Evolutionary conservation across 495 filamentous ascomycete genomes (phyloP).

Genomic region (Penicillium salamii): DNA sequence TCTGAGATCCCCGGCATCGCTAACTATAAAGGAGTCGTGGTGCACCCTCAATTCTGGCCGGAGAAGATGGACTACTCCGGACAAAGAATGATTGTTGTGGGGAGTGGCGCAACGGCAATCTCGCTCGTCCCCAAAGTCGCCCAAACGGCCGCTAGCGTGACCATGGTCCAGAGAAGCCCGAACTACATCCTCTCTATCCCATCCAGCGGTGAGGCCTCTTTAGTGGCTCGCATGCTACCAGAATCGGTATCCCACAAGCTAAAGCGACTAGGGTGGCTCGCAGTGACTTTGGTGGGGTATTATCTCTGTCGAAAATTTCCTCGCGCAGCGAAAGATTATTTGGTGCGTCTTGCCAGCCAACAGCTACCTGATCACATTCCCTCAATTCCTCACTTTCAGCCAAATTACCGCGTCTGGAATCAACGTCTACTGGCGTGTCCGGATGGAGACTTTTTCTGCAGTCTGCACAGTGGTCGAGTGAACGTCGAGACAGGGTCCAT

Average conservation of each 20-base stretch:
- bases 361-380: slow-evolving; percentile 3
- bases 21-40: slow-evolving; percentile 27
- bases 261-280: slow-evolving; percentile 32
- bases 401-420: slow-evolving; percentile 57
- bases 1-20: slow-evolving; percentile 30
- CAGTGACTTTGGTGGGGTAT: slow-evolving; percentile 26
- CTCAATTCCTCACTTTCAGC: slow-evolving; percentile 36
- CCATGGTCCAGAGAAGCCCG: slow-evolving; percentile 49
- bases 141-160: slow-evolving; percentile 29
- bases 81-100: slow-evolving; percentile 46
- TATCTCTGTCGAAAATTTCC: slow-evolving; percentile 49
- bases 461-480: slow-evolving; percentile 46
- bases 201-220: slow-evolving; percentile 17
- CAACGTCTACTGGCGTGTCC: slow-evolving; percentile 42
- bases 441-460: slow-evolving; percentile 63
- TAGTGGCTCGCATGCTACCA: slow-evolving; percentile 29
- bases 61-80: slow-evolving; percentile 33
- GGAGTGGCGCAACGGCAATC: slow-evolving; percentile 47
- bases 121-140: slow-evolving; percentile 35
- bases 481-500: slow-evolving; percentile 55
- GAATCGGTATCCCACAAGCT: slow-evolving; percentile 25
- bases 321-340: slow-evolving; percentile 15
- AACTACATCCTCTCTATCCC: slow-evolving; percentile 49
- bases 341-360: neutral
- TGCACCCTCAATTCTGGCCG: slow-evolving; percentile 46